Base-by-base conservation (phyloP, 768 basidiomycete species). In the Podaxis rugospora region DNA sequence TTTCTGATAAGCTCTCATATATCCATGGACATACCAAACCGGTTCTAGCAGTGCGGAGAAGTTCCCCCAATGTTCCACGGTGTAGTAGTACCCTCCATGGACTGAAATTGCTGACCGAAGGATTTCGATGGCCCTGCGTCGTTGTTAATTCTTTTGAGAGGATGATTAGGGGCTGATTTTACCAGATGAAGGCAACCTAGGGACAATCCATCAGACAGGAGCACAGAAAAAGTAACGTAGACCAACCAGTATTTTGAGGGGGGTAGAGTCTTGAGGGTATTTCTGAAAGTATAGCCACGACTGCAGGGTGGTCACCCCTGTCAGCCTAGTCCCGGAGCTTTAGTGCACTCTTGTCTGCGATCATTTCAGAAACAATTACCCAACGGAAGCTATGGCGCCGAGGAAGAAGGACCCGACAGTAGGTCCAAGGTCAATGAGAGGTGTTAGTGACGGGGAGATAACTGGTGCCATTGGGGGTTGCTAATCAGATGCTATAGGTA, bases 221-320 rank as follows among this genome's bases (percentile, higher is more conserved):
- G 21, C 1, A 13, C 10, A 32, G 7, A 37, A 10, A 44, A 14
- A 28, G 16, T 14, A 27, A 3, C 1, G 18, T 4, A 13, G n/a
- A 46, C 59, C 13, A 7, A 51, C 58, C 39, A 60, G 28, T 16
- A 53, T 10, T 46, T 60, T 60, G n/a, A 53, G 6, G 28, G 35
- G 23, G 13, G 23, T 11, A 1, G 51, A 5, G 27, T 60, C 59
- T 36, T 53, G 59, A 10, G 59, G 59, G 28, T 60, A 60, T 36
- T 52, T 60, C 14, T 53, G 59, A 53, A 60, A 53, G 44, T 60
- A 60, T 16, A 60, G 28, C 59, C 59, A 60, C 6, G 51, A 27
- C 42, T 60, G 59, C 21, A 60, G 40, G 32, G 59, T 60, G 10
- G 59, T 60, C 10, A 60, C 28, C 5, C 59, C 59, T 16, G 59